A percentile compares a stretch with the other conserved stretches of the same genome.
Evolutionary conservation across 2,329 filamentous ascomycete species (phyloP).

Genomic region (Aureobasidium sp.): DNA sequence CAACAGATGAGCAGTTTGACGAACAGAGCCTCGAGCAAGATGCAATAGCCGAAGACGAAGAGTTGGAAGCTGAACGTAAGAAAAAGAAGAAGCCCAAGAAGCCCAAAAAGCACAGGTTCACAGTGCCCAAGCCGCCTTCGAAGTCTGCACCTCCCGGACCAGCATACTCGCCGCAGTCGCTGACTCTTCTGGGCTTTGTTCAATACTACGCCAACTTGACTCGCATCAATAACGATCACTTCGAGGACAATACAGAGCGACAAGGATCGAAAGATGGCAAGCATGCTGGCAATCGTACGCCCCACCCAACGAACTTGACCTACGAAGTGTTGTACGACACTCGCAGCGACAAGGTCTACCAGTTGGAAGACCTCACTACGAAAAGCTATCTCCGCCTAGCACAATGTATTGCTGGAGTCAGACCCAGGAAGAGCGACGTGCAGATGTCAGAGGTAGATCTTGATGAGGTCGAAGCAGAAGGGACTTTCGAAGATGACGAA

Average conservation of each 20-base stretch:
- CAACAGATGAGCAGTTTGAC: conserved; percentile 23
- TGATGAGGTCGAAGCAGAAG: conserved; percentile 23
- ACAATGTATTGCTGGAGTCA: conserved; percentile 61
- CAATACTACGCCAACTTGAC: conserved; percentile 97
- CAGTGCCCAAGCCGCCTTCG: conserved; percentile 62
- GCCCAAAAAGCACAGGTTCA: conserved; percentile 49
- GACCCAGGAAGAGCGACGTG: conserved; percentile 26
- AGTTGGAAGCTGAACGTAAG: conserved; percentile 33
- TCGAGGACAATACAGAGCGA: conserved; percentile 25
- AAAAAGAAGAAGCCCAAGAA: conserved; percentile 45
- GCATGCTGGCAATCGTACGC: conserved; percentile 50
- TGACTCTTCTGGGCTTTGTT: conserved; percentile 72
- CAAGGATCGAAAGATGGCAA: conserved; percentile 58
- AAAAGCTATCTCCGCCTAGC: conserved; percentile 74
- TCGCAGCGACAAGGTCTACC: conserved; percentile 65
- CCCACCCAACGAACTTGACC: conserved; percentile 57
- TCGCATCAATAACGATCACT: conserved; percentile 68
- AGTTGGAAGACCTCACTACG: conserved; percentile 76
- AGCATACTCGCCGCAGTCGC: conserved; percentile 77
- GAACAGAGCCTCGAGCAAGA: conserved; percentile 16
- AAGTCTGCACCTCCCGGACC: conserved; percentile 71
- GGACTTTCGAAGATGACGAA: conserved; percentile 26
- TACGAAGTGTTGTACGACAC: conserved; percentile 87
- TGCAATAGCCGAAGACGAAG: background rate
- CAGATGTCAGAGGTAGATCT: conserved; percentile 2